Percentiles rank a stretch among this genome's conserved stretches.
phyloP scores from a whole-genome alignment of 1,139 yeast genomes.

The Protomyces gravidus region DNA sequence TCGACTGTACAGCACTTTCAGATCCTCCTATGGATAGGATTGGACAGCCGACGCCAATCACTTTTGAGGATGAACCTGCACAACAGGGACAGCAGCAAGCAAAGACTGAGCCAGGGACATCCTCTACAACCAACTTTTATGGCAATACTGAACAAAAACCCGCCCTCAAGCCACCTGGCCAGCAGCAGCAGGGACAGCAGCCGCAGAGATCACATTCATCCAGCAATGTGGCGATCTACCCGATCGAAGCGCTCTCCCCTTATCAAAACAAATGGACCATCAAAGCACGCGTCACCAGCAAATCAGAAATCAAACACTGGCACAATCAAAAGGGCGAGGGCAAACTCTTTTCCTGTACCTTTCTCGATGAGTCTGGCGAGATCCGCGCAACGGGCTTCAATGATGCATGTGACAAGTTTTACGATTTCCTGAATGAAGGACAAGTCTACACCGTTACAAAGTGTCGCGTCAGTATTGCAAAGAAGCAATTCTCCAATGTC shows the following conservation, averaged over 20 bases:
- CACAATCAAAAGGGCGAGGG: slow-evolving; percentile 84
- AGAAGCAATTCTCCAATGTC: slow-evolving; percentile 78
- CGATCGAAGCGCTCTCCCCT: slow-evolving; percentile 86
- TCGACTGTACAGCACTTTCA: slow-evolving; percentile 29
- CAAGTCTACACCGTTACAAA: slow-evolving; percentile 70
- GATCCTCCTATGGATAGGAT: slow-evolving; percentile 32
- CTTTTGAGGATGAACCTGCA: slow-evolving; percentile 19
- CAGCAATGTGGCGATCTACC: slow-evolving; percentile 46
- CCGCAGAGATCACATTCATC: slow-evolving; percentile 5
- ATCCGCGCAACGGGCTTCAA: slow-evolving; percentile 94
- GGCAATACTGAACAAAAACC: slow-evolving; percentile 20
- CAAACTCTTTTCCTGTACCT: slow-evolving; percentile 77
- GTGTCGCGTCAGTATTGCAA: slow-evolving; percentile 76
- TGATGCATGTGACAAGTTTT: slow-evolving; percentile 74
- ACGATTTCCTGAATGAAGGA: slow-evolving; percentile 76
- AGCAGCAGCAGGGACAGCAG: slow-evolving; percentile 5
- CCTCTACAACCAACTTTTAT: slow-evolving; percentile 27
- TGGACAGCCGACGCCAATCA: slow-evolving; percentile 30
- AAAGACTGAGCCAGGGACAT: slow-evolving; percentile 25
- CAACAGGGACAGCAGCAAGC: background rate
- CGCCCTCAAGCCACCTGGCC: slow-evolving; percentile 11
- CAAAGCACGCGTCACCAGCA: slow-evolving; percentile 83
- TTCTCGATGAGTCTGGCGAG: slow-evolving; percentile 92
- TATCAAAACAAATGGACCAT: slow-evolving; percentile 88
- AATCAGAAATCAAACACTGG: slow-evolving; percentile 86